Base-by-base conservation (phyloP, 306 rosid species). In the Citrullus amarus region DNA sequence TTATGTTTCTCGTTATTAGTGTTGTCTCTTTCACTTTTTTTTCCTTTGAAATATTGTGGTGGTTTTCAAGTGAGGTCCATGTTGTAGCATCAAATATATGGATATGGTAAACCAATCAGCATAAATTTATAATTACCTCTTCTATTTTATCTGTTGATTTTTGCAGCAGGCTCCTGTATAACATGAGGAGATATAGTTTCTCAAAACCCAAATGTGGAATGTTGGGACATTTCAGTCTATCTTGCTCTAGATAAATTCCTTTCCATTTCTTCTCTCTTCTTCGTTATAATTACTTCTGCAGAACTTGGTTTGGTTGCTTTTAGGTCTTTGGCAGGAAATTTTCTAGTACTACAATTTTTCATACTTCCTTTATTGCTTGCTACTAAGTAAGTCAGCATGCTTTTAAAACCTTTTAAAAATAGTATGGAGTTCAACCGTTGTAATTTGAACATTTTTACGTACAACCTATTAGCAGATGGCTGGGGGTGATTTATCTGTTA, bases 101-200 rank as follows among this genome's bases (percentile, higher is more conserved):
- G 63, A 83, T 82, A 76, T 87, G 89, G 83, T 81, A 81, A 85
- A 87, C 86, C 88, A 87, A 66, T 84, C 89, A 87, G 87, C 90
- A 80, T 87, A 78, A 85, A 82, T 85, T 86, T 88, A 79, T 83
- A 56, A 32, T 59, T n/a, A 69, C 78, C 78, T 84, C 48, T 44
- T 55, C 25, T 50, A 18, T 72, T 60, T 25, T 60, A 48, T 38
- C 38, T 68, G 22, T 78, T 34, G 53, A 55, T 77, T 76, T 75
- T 20, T 54, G 76, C 50, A 36, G 57, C 70, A 25, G 54, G 79
- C 20, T 80, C 76, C 14, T 69, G 76, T 70, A 70, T 43, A 69
- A 69, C 56, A 69, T 46, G 76, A 69, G 76, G 38, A 48, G 76
- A 44, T 69, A n/a, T 66, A 65, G 46, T 65, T 17, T 67, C 74